These are phyloP conservation scores for Selenicereus undatus DNA, from an alignment of 148 eudicot species.

Conservation along the genomic window DNA sequence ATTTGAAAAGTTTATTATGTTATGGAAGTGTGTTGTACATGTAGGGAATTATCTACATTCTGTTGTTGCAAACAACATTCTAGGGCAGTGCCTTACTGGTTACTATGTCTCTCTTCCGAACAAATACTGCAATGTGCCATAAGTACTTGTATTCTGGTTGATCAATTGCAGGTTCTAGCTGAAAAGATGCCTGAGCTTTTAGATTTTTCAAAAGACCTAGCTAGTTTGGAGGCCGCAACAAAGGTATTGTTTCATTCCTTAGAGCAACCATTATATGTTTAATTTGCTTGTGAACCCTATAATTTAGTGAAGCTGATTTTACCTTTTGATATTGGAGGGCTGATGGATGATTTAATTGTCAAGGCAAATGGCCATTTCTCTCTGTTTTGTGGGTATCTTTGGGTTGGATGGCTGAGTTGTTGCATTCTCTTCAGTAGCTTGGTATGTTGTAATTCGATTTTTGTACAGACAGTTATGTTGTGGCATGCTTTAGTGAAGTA, in stretches of 20 bases:
- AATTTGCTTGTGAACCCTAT: neutral
- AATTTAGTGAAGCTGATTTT: neutral
- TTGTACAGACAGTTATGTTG: too few species aligned
- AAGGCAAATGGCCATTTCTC: neutral
- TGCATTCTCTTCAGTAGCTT: neutral
- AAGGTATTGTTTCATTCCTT: conserved; percentile 46
- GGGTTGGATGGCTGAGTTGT: neutral
- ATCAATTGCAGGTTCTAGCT: conserved; percentile 58
- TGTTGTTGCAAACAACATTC: neutral
- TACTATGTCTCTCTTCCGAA: neutral
- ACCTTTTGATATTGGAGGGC: neutral
- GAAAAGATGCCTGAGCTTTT: conserved; percentile 83
- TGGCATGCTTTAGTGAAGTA: too few species aligned
- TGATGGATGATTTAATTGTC: too few species aligned
- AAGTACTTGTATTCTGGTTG: neutral
- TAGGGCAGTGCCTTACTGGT: neutral
- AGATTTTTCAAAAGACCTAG: conserved; percentile 79
- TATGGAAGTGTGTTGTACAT: neutral
- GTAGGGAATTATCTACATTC: too few species aligned
- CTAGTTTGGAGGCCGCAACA: conserved; percentile 71
- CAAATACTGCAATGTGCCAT: too few species aligned
- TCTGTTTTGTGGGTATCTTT: neutral
- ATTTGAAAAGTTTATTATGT: too few species aligned
- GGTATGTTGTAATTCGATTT: neutral
- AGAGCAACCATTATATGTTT: neutral